phyloP scores from a whole-genome alignment of 139 green algal species.

The Gonium pectorale region DNA sequence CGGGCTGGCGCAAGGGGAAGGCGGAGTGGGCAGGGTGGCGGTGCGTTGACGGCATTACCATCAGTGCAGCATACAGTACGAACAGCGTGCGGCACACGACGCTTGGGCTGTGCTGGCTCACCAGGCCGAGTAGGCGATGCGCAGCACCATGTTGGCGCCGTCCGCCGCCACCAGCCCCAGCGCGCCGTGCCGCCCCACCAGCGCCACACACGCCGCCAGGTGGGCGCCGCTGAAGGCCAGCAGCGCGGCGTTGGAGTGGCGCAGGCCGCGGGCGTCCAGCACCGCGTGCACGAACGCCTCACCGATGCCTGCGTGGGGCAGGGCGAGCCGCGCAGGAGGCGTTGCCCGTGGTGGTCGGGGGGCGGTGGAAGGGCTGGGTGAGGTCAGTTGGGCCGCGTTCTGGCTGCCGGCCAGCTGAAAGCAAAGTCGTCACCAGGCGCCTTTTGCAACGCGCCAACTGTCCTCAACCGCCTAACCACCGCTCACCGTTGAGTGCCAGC shows the following conservation, averaged over 20 bases:
- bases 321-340: no score
- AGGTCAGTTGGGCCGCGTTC: no score
- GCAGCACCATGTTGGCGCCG: constrained; percentile 79
- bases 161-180: constrained; percentile 82
- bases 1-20: no score
- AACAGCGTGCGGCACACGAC: no score
- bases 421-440: no score
- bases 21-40: no score
- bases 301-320: constrained; percentile 82
- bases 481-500: constrained; percentile 79
- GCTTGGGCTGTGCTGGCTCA: no score
- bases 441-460: neutral
- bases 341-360: no score
- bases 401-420: no score
- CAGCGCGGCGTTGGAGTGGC: constrained; percentile 70
- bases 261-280: constrained; percentile 61
- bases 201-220: constrained; percentile 59
- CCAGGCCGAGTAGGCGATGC: constrained; percentile 77
- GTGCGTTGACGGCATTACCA: neutral
- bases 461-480: neutral
- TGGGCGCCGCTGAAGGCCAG: constrained; percentile 68
- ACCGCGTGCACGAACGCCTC: constrained; percentile 90
- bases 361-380: no score
- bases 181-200: constrained; percentile 57
- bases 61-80: neutral